A percentile compares a stretch with the other conserved stretches of the same genome.
Evolutionary conservation across 139 green algal species (phyloP).

Genomic region (Nannochloris sp.): DNA sequence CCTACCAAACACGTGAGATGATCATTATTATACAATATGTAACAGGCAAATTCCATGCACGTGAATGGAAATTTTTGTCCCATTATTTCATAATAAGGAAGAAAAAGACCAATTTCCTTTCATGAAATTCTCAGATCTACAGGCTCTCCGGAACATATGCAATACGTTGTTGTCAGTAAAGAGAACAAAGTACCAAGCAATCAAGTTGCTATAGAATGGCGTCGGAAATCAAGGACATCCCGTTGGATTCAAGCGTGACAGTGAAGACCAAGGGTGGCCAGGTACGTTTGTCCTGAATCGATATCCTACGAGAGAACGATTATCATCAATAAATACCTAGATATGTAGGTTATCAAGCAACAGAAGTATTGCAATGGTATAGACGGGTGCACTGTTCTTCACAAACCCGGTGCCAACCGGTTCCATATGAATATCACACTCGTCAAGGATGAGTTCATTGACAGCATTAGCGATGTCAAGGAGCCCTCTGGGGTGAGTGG

Average conservation of each 20-base stretch:
- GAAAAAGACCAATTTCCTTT: too few species aligned
- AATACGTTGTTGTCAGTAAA: too few species aligned
- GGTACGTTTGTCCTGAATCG: too few species aligned
- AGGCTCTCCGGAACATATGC: too few species aligned
- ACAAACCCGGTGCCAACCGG: constrained; percentile 22
- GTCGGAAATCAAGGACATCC: background rate
- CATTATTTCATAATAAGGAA: too few species aligned
- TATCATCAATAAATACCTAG: background rate
- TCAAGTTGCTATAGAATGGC: background rate
- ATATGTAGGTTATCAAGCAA: constrained; percentile 17
- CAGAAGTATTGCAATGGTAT: constrained; percentile 31
- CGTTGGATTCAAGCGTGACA: background rate
- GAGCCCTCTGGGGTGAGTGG: background rate
- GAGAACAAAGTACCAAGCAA: too few species aligned
- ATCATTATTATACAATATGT: too few species aligned
- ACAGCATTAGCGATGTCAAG: background rate
- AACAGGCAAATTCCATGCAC: too few species aligned
- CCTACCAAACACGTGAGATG: background rate
- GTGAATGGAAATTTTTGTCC: too few species aligned
- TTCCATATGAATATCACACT: constrained; percentile 34
- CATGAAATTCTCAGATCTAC: too few species aligned
- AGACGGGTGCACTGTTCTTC: constrained; percentile 18
- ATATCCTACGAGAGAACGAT: background rate
- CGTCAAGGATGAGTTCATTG: constrained; percentile 11
- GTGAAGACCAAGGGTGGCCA: background rate